phyloP scores from a whole-genome alignment of 2,329 filamentous ascomycete genomes.

The Aspergillus carbonarius region DNA sequence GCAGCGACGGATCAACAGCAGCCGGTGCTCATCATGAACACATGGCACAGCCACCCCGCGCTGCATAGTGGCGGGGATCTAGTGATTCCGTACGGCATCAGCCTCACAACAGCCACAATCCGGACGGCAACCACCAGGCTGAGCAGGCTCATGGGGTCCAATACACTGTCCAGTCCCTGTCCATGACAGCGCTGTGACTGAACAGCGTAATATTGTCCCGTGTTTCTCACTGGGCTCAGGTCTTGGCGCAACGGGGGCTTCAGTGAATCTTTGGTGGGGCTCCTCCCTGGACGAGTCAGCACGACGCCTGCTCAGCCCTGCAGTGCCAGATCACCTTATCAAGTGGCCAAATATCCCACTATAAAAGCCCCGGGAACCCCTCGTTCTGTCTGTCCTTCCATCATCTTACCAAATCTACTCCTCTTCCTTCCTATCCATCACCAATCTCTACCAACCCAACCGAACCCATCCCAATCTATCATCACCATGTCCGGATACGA shows the following conservation, averaged over 20 bases:
- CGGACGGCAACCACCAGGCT: not conserved
- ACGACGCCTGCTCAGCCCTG: slow-evolving; percentile 17
- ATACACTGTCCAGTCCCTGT: not conserved
- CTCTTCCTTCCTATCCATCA: not conserved
- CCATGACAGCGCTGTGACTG: not conserved
- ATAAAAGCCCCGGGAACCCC: slow-evolving; percentile 15
- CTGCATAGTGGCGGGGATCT: not conserved
- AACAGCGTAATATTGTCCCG: slow-evolving; percentile 1
- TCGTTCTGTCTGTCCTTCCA: not conserved
- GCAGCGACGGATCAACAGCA: not conserved
- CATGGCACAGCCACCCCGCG: slow-evolving; percentile 7
- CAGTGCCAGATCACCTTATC: slow-evolving; percentile 15
- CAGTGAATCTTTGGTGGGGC: slow-evolving; percentile 12
- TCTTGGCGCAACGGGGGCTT: slow-evolving; percentile 6
- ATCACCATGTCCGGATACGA: slow-evolving; percentile 30
- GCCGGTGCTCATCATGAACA: not conserved
- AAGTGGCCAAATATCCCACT: slow-evolving; percentile 15
- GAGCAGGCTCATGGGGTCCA: not conserved
- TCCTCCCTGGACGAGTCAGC: not conserved
- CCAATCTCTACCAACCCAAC: not conserved
- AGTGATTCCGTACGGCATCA: not conserved
- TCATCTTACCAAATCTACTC: slow-evolving; percentile 2
- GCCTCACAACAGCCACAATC: not conserved
- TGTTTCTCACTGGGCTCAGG: slow-evolving; percentile 1
- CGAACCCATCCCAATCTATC: not conserved